Evolutionary conservation across 306 rosid species (phyloP).

Genomic region (Cucumis sativus): Cucumber_9930_V3 NC_026659.2:4235001-4235500

Average conservation of each 20-base stretch:
- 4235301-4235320: neutral
- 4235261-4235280: neutral
- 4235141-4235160: neutral
- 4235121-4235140: neutral
- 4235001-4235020: too few relatives aligned
- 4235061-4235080: too few relatives aligned
- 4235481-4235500: conserved; percentile 7
- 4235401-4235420: conserved; percentile 11
- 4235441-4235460: conserved; percentile 7
- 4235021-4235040: too few relatives aligned
- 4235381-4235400: conserved; percentile 6
- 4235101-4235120: neutral
- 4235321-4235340: conserved; percentile 11
- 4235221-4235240: conserved; percentile 1
- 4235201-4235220: neutral
- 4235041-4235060: too few relatives aligned
- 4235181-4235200: neutral
- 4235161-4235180: neutral
- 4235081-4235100: neutral
- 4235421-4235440: conserved; percentile 6
- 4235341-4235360: conserved; percentile 9
- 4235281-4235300: neutral
- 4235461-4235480: conserved; percentile 8
- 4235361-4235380: conserved; percentile 15
- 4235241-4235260: neutral